A percentile compares a stretch with the other conserved stretches of the same genome.
These are phyloP conservation scores for Wickerhamiella infanticola DNA, from an alignment of 1,139 yeast species.

Conservation along the genomic window DNA sequence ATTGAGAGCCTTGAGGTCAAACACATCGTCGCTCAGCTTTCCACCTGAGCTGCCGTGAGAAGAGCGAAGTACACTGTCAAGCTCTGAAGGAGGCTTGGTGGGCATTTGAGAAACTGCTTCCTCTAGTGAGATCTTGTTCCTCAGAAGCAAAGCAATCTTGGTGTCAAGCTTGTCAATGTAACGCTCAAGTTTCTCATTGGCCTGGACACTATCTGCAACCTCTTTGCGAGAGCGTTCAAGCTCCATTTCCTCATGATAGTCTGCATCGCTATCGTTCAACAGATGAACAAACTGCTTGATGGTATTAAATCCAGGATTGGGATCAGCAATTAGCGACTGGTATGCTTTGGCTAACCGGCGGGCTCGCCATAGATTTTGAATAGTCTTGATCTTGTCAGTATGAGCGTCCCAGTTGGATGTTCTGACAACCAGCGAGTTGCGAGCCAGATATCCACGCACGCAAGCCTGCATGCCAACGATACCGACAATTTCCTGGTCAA, in stretches of 20 bases:
- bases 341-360: constrained; percentile 59
- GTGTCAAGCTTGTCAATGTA: constrained; percentile 70
- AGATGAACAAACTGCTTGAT: constrained; percentile 65
- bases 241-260: constrained; percentile 61
- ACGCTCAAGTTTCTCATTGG: constrained; percentile 53
- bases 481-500: constrained; percentile 30
- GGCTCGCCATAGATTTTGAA: constrained; percentile 64
- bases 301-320: constrained; percentile 64
- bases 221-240: constrained; percentile 53
- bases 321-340: constrained; percentile 47
- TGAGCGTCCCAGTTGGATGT: constrained; percentile 40
- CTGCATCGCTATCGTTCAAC: constrained; percentile 57
- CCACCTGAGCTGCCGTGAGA: constrained; percentile 1
- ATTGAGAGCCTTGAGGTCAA: constrained; percentile 28
- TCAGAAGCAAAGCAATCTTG: constrained; percentile 61
- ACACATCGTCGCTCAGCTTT: constrained; percentile 17
- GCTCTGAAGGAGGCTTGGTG: constrained; percentile 1
- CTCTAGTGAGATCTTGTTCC: constrained; percentile 65
- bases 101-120: constrained; percentile 30
- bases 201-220: constrained; percentile 45
- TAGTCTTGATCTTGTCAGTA: constrained; percentile 41
- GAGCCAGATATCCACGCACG: constrained; percentile 32
- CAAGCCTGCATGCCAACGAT: constrained; percentile 36
- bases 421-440: constrained; percentile 29
- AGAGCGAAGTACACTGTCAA: not conserved